Conservation (phyloP, 148 eudicot genomes). For the Silene uniflora region DNA sequence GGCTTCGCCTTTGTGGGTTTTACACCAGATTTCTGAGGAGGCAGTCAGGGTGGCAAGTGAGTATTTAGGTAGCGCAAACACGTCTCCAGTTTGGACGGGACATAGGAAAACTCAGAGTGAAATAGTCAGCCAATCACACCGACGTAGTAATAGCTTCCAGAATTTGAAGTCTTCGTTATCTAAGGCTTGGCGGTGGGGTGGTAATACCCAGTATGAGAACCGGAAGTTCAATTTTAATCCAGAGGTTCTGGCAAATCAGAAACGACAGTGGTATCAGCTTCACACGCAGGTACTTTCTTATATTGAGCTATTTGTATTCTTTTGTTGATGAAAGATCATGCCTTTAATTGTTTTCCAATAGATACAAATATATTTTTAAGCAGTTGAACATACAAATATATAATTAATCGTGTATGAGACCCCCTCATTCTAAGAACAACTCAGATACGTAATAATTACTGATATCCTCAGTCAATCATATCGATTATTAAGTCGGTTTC, state of each 20-base stretch:
- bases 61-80: conserved; percentile 36
- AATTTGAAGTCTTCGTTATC: conserved; percentile 65
- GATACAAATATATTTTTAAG: neutral
- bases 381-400: no score
- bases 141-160: conserved; percentile 48
- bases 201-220: conserved; percentile 44
- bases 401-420: no score
- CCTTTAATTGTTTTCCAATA: neutral
- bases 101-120: conserved; percentile 69
- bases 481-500: no score
- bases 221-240: conserved; percentile 58
- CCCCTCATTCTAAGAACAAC: no score
- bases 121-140: conserved; percentile 29
- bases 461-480: no score
- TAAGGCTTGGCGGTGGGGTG: conserved; percentile 76
- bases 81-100: conserved; percentile 37
- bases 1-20: conserved; percentile 48
- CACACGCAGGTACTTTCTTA: conserved; percentile 54
- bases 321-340: neutral
- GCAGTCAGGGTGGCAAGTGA: conserved; percentile 67
- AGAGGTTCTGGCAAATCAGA: conserved; percentile 83
- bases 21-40: conserved; percentile 66
- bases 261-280: conserved; percentile 97
- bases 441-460: no score
- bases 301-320: neutral